These are phyloP conservation scores for Paramarasmius palmivorus DNA, from an alignment of 1,284 basidiomycete genomes.

Conservation along the genomic window DNA sequence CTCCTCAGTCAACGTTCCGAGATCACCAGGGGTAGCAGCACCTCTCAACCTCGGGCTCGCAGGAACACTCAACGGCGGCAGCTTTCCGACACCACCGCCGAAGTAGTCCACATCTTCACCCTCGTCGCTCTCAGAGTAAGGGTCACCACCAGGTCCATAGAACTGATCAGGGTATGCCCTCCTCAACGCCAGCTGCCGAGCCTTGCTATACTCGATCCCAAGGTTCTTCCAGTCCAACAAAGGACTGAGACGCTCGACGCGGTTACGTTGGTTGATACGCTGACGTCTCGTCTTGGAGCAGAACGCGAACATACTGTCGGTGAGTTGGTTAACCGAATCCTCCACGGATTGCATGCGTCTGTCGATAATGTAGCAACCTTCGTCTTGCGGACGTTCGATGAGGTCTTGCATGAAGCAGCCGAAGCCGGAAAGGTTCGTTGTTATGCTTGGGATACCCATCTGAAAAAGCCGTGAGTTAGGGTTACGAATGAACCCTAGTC, in stretches of 20 bases:
- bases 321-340: constrained; percentile 82
- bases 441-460: constrained; percentile 98
- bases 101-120: constrained; percentile 46
- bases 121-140: constrained; percentile 44
- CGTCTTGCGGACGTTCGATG: constrained; percentile 87
- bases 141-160: constrained; percentile 49
- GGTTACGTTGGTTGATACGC: constrained; percentile 97
- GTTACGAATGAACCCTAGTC: constrained; percentile 1
- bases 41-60: constrained; percentile 85
- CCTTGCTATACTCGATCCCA: constrained; percentile 96
- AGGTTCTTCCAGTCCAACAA: constrained; percentile 98
- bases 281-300: constrained; percentile 90
- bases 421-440: constrained; percentile 96
- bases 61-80: constrained; percentile 78
- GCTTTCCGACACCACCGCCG: constrained; percentile 60
- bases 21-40: constrained; percentile 86
- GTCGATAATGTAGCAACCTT: constrained; percentile 96
- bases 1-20: constrained; percentile 94
- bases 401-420: constrained; percentile 99
- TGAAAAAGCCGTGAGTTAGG: constrained; percentile 25
- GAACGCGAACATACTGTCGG: constrained; percentile 79
- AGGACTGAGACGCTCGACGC: constrained; percentile 91
- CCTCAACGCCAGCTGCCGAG: constrained; percentile 88
- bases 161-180: constrained; percentile 97
- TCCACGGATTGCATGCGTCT: constrained; percentile 89